These are phyloP conservation scores for Phytophthora podocarpi DNA, from an alignment of 352 stramenopile species.

Conservation along the genomic window DNA sequence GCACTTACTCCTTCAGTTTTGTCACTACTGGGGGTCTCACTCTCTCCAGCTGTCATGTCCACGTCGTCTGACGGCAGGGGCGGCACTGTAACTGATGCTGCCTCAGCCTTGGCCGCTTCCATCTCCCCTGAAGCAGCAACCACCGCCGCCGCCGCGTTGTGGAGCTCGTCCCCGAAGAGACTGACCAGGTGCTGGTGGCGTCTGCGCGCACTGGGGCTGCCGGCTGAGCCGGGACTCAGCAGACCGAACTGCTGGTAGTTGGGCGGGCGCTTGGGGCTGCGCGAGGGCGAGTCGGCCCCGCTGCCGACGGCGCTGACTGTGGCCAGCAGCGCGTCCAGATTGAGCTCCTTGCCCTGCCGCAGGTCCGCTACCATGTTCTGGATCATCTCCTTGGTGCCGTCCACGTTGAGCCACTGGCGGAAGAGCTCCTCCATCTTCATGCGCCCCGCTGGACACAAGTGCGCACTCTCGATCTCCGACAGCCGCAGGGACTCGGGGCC, in stretches of 20 bases:
- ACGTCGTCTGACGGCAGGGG: conserved; percentile 44
- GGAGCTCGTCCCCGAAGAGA: conserved; percentile 79
- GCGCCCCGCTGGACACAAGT: conserved; percentile 75
- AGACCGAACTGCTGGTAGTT: conserved; percentile 78
- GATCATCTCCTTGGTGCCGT: conserved; percentile 88
- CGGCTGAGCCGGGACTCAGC: conserved; percentile 34
- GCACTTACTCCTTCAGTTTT: conserved; percentile 8
- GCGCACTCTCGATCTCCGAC: conserved; percentile 83
- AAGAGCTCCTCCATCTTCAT: conserved; percentile 92
- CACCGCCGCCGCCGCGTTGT: conserved; percentile 33
- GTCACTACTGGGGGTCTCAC: conserved; percentile 19
- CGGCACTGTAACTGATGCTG: not conserved
- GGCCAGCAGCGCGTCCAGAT: conserved; percentile 45
- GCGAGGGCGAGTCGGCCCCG: conserved; percentile 55
- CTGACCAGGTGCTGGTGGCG: conserved; percentile 75
- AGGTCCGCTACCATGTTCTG: conserved; percentile 80
- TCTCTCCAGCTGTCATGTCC: conserved; percentile 42
- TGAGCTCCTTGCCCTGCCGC: conserved; percentile 73
- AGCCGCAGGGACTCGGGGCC: conserved; percentile 63
- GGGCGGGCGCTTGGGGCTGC: conserved; percentile 81
- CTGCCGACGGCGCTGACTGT: conserved; percentile 12
- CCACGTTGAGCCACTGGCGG: conserved; percentile 86
- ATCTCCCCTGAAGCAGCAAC: conserved; percentile 8
- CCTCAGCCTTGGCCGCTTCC: conserved; percentile 15
- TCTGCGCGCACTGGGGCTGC: conserved; percentile 47